Evolutionary conservation across 306 rosid species (phyloP).

Genomic region (Cicer pinnatifidum): DNA sequence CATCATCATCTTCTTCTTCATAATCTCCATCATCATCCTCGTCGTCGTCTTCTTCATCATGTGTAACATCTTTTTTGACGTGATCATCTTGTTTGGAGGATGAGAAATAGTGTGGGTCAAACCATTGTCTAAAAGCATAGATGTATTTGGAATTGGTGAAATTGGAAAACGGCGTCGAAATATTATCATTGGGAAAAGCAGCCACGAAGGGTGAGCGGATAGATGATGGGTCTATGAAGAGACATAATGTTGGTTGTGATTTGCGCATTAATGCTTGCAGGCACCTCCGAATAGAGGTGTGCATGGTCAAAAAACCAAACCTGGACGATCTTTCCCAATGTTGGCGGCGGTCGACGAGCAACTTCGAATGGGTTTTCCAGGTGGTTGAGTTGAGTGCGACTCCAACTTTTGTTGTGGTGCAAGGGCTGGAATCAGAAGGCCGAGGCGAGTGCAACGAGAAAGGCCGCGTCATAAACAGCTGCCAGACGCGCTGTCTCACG

Average conservation of each 20-base stretch:
- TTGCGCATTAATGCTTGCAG: constrained; percentile 61
- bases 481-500: too few species aligned
- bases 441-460: too few species aligned
- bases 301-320: constrained; percentile 2
- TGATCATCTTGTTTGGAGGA: constrained; percentile 49
- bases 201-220: constrained; percentile 41
- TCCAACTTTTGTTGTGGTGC: not conserved
- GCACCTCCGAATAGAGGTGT: constrained; percentile 55
- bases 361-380: not conserved
- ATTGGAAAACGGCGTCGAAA: constrained; percentile 34
- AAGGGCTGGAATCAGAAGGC: too few species aligned
- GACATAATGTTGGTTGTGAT: constrained; percentile 55
- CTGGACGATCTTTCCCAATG: not conserved
- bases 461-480: too few species aligned
- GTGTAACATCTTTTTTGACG: constrained; percentile 38
- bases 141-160: constrained; percentile 41
- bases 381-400: not conserved
- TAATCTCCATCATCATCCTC: constrained; percentile 42
- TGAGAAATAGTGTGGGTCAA: constrained; percentile 58
- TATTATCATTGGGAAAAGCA: constrained; percentile 40
- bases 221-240: constrained; percentile 48
- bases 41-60: constrained; percentile 46
- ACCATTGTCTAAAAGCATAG: constrained; percentile 44
- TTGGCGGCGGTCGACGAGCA: not conserved
- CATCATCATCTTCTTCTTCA: constrained; percentile 43